Evolutionary conservation across 1,139 yeast species (phyloP).

Genomic region (Meyerozyma smithsonii): DNA sequence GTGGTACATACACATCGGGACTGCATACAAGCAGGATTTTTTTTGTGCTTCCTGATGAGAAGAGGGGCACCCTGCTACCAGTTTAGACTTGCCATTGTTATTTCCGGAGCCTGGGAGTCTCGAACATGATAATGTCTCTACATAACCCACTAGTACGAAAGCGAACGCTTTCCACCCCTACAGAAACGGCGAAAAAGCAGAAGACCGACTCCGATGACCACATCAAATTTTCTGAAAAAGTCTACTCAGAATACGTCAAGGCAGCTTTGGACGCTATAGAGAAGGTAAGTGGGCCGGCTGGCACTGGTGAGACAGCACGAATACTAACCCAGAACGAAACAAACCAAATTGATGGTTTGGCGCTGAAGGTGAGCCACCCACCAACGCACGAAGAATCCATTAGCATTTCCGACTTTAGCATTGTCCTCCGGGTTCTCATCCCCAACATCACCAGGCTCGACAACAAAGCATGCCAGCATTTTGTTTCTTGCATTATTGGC

Average conservation of each 20-base stretch:
- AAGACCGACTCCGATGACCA: slow-evolving; percentile 8
- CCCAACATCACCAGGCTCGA: slow-evolving; percentile 38
- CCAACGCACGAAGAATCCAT: slow-evolving; percentile 30
- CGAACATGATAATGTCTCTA: slow-evolving; percentile 25
- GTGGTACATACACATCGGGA: neutral
- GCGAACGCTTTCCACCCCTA: slow-evolving; percentile 12
- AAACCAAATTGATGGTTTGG: slow-evolving; percentile 30
- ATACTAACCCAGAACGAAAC: slow-evolving; percentile 34
- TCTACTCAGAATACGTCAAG: slow-evolving; percentile 60
- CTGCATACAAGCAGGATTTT: neutral
- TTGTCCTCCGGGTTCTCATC: slow-evolving; percentile 31
- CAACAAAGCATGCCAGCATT: slow-evolving; percentile 27
- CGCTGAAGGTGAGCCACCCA: slow-evolving; percentile 35
- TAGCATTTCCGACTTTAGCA: slow-evolving; percentile 28
- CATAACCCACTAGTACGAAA: slow-evolving; percentile 27
- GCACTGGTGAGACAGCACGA: neutral
- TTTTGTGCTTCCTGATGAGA: slow-evolving; percentile 7
- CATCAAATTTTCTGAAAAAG: slow-evolving; percentile 40
- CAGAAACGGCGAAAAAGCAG: slow-evolving; percentile 6
- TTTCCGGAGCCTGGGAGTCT: slow-evolving; percentile 3
- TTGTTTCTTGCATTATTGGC: slow-evolving; percentile 33
- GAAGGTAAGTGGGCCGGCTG: slow-evolving; percentile 34
- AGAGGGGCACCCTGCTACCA: slow-evolving; percentile 1
- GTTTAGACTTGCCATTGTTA: neutral
- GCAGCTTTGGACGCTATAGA: slow-evolving; percentile 71